Evolutionary conservation across 2,329 filamentous ascomycete species (phyloP), one percentile per base, ranked within the genome.

Genomic region (Xylariaceae sp.): DNA sequence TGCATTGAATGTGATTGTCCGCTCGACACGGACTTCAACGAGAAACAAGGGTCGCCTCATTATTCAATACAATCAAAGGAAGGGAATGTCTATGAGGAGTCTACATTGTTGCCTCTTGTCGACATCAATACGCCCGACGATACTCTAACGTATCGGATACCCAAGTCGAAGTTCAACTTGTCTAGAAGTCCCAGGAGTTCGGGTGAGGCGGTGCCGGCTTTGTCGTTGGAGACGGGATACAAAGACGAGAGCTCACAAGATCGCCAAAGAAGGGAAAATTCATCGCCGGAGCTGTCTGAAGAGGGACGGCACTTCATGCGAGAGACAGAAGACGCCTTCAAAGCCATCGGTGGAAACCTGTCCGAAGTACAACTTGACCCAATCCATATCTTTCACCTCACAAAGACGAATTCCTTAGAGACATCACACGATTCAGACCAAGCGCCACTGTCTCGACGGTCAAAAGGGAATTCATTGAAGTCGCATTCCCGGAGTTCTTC

Each of bases 271-370:
- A 55, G 54, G 35, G 64, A 53, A 39, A 61, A 51, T 53, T 63
- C 61, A 39, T 56, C 61, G 18, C 61, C 62, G 8, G 61, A 64
- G 63, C 41, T 73, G 64, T 73, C 73, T 10, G 71, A 76, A 45
- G 74, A 74, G 58, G 71, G 80, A 2, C 73, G 78, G 55, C 72
- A 77, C 61, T 73, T 83, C 61, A 78, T 81, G 51, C 71, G 73
- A 61, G 76, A 82, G 65, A 77, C 79, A 3, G 79, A 83, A 61
- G 74, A 78, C 58, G 78, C 80, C 34, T 82, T 82, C 69, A 74
- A 76, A 67, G 74, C 75, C 10, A 75, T 79, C 23, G 76, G 74
- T 2, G 71, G 68, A 54, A 74, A 75, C 15, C 68, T 82, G 45
- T 71, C 71, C 41, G 73, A 79, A 55, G 73, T 74, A 15, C 71